These are phyloP conservation scores for Pleurotus ostreatus DNA, from an alignment of 768 basidiomycete genomes.

Conservation along the genomic window DNA sequence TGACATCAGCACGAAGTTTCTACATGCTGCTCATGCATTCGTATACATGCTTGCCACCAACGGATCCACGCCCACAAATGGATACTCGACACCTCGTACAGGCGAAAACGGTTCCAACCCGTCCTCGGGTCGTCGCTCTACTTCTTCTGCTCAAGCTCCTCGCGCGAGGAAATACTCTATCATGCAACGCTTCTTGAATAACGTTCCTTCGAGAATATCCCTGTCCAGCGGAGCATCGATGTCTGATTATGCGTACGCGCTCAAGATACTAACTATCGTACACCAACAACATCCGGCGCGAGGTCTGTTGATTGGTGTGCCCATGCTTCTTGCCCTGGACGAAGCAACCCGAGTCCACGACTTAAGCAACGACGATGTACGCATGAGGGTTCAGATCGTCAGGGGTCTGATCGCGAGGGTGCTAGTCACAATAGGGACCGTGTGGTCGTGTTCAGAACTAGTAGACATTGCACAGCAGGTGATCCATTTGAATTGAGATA, in stretches of 20 bases:
- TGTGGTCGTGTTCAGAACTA: constrained; percentile 65
- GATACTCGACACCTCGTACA: constrained; percentile 18
- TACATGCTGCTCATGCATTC: constrained; percentile 80
- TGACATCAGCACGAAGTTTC: constrained; percentile 64
- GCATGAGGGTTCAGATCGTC: constrained; percentile 48
- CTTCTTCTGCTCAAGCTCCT: constrained; percentile 36
- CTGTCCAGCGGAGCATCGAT: constrained; percentile 52
- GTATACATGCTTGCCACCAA: constrained; percentile 73
- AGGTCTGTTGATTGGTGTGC: constrained; percentile 71
- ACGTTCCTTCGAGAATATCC: constrained; percentile 38
- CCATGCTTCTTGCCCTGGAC: constrained; percentile 82
- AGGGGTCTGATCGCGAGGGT: constrained; percentile 59
- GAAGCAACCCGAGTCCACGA: constrained; percentile 41
- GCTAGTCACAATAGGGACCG: constrained; percentile 66
- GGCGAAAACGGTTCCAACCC: constrained; percentile 26
- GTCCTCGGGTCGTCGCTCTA: constrained; percentile 40
- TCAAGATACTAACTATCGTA: constrained; percentile 61
- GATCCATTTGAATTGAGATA: constrained; percentile 11
- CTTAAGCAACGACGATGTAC: constrained; percentile 29
- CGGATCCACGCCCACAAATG: constrained; percentile 25
- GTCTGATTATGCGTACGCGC: constrained; percentile 72
- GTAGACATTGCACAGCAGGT: constrained; percentile 55
- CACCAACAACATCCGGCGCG: constrained; percentile 73
- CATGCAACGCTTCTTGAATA: constrained; percentile 48
- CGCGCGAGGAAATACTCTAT: constrained; percentile 57